Base-by-base conservation (phyloP, 2,329 filamentous ascomycete genomes). In the Ophiostoma ulmi region DNA sequence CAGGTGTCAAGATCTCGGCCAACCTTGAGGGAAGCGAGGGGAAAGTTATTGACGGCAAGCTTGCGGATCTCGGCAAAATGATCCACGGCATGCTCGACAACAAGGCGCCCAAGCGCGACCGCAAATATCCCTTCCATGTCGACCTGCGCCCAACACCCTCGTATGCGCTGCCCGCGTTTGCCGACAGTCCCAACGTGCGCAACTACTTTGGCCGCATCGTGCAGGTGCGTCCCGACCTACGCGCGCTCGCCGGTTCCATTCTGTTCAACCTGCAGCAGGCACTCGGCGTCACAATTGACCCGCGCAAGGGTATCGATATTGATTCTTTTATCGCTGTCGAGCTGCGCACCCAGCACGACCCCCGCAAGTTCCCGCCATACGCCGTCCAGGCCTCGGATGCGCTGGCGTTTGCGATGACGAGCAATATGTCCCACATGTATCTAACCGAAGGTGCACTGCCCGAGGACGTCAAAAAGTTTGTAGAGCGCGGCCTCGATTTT, bases 371-470 rank as follows among this genome's bases (percentile, higher is more conserved):
- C 63, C 71, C 73, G 5, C 67, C 73, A n/a, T 81, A 78, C 73
- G 73, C 75, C 10, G 73, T 73, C 38, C 79, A 81, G 75, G 76
- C 77, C 1, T 75, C 75, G 6, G 75, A 78, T 69, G 77, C 77
- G 71, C 74, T 81, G 26, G 72, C 75, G 64, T 78, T 76, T 71
- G 72, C 80, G 35, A 70, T 70, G 20, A 68, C 73, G 67, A 74
- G 75, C 55, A 75, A 77, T 3, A 74, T 79, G 0, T 69, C 74
- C 0, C 69, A 82, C 14, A 78, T 82, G 1, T 85, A 82, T 74
- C 78, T 83, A 14, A 81, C 82, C 13, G 81, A 81, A 0, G 82
- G 82, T 13, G 80, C 81, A 22, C 75, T 75, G 2, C 69, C 75
- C 11, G 78, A 75, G 17, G 74, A 83, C 67, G 76, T 82, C 8